Base-by-base conservation (phyloP, 129 eudicot genomes). In the Heracleum sosnowskyi region DNA sequence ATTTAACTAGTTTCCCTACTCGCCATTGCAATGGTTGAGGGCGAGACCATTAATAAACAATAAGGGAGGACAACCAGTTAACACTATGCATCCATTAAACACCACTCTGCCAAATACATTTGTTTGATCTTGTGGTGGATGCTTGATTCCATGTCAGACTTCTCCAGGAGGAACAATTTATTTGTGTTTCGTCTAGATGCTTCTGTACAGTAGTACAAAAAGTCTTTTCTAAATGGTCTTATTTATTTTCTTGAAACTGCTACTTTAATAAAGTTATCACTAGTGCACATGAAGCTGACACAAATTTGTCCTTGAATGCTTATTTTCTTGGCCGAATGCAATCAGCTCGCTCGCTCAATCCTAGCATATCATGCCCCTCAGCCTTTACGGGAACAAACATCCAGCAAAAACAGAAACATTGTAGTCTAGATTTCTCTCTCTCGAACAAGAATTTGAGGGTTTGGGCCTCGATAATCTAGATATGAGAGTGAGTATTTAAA, bases 241-340 rank as follows among this genome's bases (percentile, higher is more conserved):
- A 26, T 40, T 73, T 73, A 35, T 44, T 73, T 42, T 73, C 37
- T 41, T 39, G 29, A 24, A 22, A 10, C 39, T 39, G 42, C 33
- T 72, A 37, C 55, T 42, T 69, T 69, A 16, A 20, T 73, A 26
- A 73, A 73, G 57, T 42, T 41, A 13, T 26, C 37, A 26, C 76
- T 73, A 44, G 39, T 73, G 57, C 37, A 12, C 76, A 26, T 42
- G 46, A 73, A 72, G 24, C 57, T 73, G 76, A 45, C 76, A 73
- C 53, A 73, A 73, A 41, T 51, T 42, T 12, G 13, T 53, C 76
- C 39, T 72, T 44, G 15, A 10, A 71, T 73, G 55, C 53, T 33
- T 68, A 68, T 33, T 42, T 29, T 68, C 73, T 34, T 68, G 73
- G 42, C 9, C 73, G 4, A 24, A 53, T 53, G 63, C 63, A n/a